Percentiles rank a stretch among this genome's conserved stretches.
phyloP scores from a whole-genome alignment of 805 yeast genomes.

The Zygotorulaspora florentina region DNA sequence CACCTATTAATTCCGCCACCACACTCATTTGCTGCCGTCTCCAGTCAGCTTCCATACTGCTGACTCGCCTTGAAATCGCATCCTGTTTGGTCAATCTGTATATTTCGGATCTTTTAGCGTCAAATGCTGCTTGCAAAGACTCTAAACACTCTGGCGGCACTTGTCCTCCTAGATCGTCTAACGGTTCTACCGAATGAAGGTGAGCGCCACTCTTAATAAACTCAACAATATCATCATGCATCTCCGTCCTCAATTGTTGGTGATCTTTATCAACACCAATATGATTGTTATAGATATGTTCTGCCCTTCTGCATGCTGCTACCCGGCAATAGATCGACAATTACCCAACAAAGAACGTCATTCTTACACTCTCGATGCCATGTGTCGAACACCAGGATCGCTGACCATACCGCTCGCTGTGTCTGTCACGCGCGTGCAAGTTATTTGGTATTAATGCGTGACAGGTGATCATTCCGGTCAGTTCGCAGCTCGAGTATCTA shows the following conservation, averaged over 20 bases:
- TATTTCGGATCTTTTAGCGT: neutral
- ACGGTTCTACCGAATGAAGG: neutral
- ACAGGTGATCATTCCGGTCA: no score
- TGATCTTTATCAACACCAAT: no score
- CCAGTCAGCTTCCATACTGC: constrained; percentile 18
- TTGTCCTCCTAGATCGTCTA: constrained; percentile 8
- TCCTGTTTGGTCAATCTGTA: constrained; percentile 12
- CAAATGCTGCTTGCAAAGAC: neutral
- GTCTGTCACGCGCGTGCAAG: no score
- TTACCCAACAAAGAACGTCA: no score
- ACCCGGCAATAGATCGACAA: no score
- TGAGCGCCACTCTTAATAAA: constrained; percentile 2
- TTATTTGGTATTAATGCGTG: no score
- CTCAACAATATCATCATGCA: constrained; percentile 5
- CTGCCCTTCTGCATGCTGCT: no score
- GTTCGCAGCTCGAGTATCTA: no score
- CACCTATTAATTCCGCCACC: constrained; percentile 24
- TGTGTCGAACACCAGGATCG: no score
- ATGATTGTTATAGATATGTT: no score
- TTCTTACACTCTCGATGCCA: no score
- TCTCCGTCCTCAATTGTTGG: neutral
- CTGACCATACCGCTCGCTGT: no score
- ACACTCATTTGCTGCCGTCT: constrained; percentile 16
- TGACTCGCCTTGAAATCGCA: constrained; percentile 15
- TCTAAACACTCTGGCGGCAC: constrained; percentile 10